Conservation (phyloP, 495 filamentous ascomycete species). For the Penicillium angulare region DNA sequence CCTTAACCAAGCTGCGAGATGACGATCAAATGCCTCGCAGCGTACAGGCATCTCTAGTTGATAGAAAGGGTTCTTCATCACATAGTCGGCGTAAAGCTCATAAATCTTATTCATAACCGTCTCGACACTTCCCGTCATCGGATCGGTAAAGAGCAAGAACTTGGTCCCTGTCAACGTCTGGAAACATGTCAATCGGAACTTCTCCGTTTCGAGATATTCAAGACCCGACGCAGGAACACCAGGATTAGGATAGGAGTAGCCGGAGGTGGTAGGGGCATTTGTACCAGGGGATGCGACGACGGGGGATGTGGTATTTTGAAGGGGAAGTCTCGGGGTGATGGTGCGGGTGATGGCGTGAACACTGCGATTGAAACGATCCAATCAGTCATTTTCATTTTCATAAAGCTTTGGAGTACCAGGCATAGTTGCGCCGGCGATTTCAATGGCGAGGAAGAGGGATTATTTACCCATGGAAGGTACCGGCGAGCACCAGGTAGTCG, state of each 20-base stretch:
- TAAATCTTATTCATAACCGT: slow-evolving; percentile 78
- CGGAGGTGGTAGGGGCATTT: slow-evolving; percentile 24
- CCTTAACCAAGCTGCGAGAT: slow-evolving; percentile 56
- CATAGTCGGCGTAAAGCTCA: slow-evolving; percentile 93
- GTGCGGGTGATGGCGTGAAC: slow-evolving; percentile 90
- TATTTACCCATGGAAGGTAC: slow-evolving; percentile 88
- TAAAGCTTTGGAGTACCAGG: background rate
- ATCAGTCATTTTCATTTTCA: background rate
- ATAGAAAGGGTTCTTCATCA: slow-evolving; percentile 99
- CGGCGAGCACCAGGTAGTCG: slow-evolving; percentile 94
- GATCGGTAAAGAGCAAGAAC: slow-evolving; percentile 93
- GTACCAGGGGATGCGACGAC: slow-evolving; percentile 23
- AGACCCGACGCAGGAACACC: slow-evolving; percentile 60
- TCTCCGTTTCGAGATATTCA: slow-evolving; percentile 85
- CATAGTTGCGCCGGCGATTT: background rate
- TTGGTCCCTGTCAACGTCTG: slow-evolving; percentile 92
- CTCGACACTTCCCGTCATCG: slow-evolving; percentile 84
- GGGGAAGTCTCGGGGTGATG: slow-evolving; percentile 58
- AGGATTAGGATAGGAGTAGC: slow-evolving; percentile 46
- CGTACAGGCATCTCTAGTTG: slow-evolving; percentile 95
- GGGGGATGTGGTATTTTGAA: slow-evolving; percentile 31
- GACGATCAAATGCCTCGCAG: slow-evolving; percentile 90
- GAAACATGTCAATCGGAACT: slow-evolving; percentile 93
- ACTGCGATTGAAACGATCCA: slow-evolving; percentile 20
- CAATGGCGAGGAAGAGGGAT: slow-evolving; percentile 4